Conservation (phyloP, 1,284 basidiomycete species). For the Cutaneotrichosporon cavernicola region DNA sequence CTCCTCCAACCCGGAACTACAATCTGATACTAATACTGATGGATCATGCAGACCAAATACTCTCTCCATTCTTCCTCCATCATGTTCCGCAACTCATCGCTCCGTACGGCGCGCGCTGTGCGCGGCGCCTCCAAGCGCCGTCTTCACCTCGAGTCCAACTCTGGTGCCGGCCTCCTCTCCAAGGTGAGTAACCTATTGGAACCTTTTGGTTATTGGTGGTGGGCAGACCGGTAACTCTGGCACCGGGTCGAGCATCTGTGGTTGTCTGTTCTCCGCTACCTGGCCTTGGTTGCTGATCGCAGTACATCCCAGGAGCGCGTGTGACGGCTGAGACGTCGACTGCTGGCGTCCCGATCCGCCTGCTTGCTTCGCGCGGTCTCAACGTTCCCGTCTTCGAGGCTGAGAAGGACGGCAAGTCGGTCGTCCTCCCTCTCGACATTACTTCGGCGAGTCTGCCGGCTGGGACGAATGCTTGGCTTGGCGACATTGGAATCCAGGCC, state of each 20-base stretch:
- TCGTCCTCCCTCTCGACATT: constrained; percentile 21
- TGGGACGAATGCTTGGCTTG: constrained; percentile 17
- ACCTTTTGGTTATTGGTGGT: neutral
- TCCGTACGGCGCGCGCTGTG: constrained; percentile 10
- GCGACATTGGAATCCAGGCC: constrained; percentile 13
- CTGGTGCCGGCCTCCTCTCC: constrained; percentile 14
- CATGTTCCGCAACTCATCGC: constrained; percentile 18
- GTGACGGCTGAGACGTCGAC: constrained; percentile 5
- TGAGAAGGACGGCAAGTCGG: constrained; percentile 14
- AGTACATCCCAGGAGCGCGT: constrained; percentile 5
- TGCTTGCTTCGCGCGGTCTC: constrained; percentile 1
- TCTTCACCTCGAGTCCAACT: constrained; percentile 13
- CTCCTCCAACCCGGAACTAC: neutral
- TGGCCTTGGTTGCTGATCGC: neutral
- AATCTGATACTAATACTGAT: neutral
- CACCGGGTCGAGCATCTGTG: neutral
- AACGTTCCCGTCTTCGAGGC: constrained; percentile 24
- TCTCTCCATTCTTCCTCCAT: neutral
- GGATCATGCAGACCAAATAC: neutral
- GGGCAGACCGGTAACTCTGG: neutral
- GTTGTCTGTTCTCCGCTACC: no score
- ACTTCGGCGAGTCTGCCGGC: constrained; percentile 12
- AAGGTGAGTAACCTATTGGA: constrained; percentile 12
- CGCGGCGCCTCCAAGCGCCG: constrained; percentile 13
- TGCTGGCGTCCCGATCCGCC: constrained; percentile 4